Percentiles rank a stretch among this genome's conserved stretches.
phyloP scores from a whole-genome alignment of 768 basidiomycete genomes.

The Boletus sp. region DNA sequence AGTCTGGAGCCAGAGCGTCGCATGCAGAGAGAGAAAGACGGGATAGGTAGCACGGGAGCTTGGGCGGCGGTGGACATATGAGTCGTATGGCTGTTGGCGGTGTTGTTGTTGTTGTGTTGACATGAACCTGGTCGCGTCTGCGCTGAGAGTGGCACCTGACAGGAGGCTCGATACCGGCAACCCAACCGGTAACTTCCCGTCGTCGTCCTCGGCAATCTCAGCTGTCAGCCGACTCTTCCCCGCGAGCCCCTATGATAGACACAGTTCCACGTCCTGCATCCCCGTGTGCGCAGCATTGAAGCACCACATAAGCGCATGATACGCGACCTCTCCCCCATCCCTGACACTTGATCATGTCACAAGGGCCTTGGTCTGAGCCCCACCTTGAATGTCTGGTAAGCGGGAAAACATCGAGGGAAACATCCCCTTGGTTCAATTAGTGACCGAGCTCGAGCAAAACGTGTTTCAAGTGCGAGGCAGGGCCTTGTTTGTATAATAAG shows the following conservation, averaged over 20 bases:
- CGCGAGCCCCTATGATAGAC: constrained; percentile 12
- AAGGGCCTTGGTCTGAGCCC: neutral
- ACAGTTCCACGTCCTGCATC: neutral
- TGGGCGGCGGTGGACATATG: constrained; percentile 20
- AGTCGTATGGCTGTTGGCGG: neutral
- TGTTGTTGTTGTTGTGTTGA: constrained; percentile 17
- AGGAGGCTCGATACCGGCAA: constrained; percentile 8
- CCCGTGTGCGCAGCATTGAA: neutral
- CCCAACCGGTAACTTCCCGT: constrained; percentile 12
- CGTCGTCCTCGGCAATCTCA: neutral
- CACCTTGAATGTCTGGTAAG: neutral
- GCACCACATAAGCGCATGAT: neutral
- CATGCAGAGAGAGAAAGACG: constrained; percentile 58
- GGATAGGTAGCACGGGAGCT: constrained; percentile 59
- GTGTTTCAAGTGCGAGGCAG: neutral
- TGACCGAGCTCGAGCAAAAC: too few relatives aligned
- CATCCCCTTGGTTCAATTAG: neutral
- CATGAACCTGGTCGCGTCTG: constrained; percentile 17
- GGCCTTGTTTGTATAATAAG: constrained; percentile 14
- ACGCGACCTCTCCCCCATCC: constrained; percentile 6
- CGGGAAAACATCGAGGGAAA: neutral
- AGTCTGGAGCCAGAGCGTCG: constrained; percentile 58
- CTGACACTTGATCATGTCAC: neutral
- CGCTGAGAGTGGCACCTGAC: neutral
- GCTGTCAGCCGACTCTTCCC: constrained; percentile 3